Evolutionary conservation across 208 protist genomes (phyloP).

Genomic region (Crithidia mellificae): DNA sequence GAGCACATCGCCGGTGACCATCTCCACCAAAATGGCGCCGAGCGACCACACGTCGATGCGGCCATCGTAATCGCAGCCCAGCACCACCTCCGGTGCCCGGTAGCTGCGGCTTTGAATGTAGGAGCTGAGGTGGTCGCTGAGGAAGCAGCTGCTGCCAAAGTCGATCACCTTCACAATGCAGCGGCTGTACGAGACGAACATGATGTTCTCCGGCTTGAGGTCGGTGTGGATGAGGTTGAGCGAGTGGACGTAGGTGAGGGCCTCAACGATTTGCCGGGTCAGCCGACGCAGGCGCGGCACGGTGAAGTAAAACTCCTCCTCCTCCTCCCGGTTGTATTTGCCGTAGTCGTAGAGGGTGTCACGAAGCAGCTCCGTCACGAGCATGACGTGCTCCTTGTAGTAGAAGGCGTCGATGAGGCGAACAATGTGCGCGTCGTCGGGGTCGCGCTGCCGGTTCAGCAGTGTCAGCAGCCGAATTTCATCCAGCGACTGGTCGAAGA

Average conservation of each 20-base stretch:
- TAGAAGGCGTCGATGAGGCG: conserved; percentile 96
- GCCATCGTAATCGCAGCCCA: conserved; percentile 93
- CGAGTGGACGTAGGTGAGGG: conserved; percentile 92
- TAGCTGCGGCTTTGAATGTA: conserved; percentile 96
- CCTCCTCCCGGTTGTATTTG: conserved; percentile 93
- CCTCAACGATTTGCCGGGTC: conserved; percentile 80
- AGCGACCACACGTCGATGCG: conserved; percentile 96
- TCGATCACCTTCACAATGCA: conserved; percentile 97
- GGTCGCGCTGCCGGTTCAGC: conserved; percentile 90
- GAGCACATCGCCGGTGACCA: conserved; percentile 93
- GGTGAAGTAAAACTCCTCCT: conserved; percentile 93
- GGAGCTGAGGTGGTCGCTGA: conserved; percentile 93
- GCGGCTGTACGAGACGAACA: conserved; percentile 92
- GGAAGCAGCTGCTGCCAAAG: conserved; percentile 96
- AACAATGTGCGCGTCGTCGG: conserved; percentile 90
- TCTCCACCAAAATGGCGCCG: conserved; percentile 93
- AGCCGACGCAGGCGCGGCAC: conserved; percentile 90
- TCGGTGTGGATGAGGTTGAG: conserved; percentile 96
- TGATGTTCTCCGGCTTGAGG: conserved; percentile 97
- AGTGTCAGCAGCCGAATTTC: conserved; percentile 96
- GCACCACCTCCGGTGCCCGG: conserved; percentile 92
- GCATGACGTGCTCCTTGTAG: conserved; percentile 97
- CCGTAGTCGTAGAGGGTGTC: conserved; percentile 97
- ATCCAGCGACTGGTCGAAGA: conserved; percentile 97
- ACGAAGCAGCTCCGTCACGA: conserved; percentile 95